A percentile compares a stretch with the other conserved stretches of the same genome.
phyloP scores from a whole-genome alignment of 2,329 filamentous ascomycete species.

The Stromatinia cepivora region DNA sequence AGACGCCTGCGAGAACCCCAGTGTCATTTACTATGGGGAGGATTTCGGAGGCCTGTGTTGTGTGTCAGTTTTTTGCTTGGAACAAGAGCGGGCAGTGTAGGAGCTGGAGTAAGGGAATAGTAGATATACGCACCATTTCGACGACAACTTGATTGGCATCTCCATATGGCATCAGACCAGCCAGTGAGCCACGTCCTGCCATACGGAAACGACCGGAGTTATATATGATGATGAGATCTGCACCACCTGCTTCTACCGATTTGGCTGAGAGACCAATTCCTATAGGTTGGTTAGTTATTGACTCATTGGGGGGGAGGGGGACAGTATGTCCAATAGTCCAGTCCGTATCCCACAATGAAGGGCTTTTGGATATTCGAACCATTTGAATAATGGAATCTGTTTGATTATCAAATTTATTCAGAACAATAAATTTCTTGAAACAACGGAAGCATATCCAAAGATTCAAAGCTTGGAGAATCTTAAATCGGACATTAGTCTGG shows the following conservation, averaged over 20 bases:
- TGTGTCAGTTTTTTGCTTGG: not conserved
- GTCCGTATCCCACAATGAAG: no score
- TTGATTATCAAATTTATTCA: no score
- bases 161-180: conserved; percentile 69
- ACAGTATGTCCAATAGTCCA: not conserved
- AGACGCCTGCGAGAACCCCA: conserved; percentile 69
- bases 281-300: conserved; percentile 31
- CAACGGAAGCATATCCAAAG: no score
- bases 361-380: no score
- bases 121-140: conserved; percentile 52
- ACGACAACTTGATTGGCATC: conserved; percentile 70
- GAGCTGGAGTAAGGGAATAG: no score
- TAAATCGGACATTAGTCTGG: no score
- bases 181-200: conserved; percentile 68
- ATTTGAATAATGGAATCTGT: no score
- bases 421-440: no score
- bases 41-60: conserved; percentile 55
- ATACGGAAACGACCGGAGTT: conserved; percentile 72
- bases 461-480: no score
- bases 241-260: conserved; percentile 66
- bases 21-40: conserved; percentile 63
- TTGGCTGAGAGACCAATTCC: conserved; percentile 71
- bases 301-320: not conserved
- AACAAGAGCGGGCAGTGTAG: no score
- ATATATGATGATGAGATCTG: conserved; percentile 70